Evolutionary conservation across 768 basidiomycete genomes (phyloP).

Genomic region (Tricholomella constricta): DNA sequence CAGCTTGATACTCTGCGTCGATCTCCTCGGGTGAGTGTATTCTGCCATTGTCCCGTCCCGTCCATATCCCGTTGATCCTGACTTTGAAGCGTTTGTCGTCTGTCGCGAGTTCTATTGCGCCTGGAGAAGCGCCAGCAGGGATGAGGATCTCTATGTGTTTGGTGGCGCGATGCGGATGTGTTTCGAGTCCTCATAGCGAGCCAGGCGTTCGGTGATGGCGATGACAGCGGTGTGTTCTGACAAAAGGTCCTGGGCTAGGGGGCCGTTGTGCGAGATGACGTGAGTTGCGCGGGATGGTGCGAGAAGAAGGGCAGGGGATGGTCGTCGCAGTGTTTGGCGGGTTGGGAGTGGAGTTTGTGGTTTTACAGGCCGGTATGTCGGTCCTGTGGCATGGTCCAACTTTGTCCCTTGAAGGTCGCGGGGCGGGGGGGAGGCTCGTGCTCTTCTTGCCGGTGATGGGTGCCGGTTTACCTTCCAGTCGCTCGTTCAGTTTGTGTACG

Average conservation of each 20-base stretch:
- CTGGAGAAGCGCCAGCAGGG: slow-evolving; percentile 3
- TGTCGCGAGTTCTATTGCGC: slow-evolving; percentile 6
- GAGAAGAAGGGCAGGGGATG: too few species aligned
- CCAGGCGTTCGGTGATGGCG: slow-evolving; percentile 12
- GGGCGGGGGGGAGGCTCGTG: too few species aligned
- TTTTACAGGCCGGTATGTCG: too few species aligned
- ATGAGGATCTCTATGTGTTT: slow-evolving; percentile 7
- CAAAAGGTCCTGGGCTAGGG: slow-evolving; percentile 5
- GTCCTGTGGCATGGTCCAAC: too few species aligned
- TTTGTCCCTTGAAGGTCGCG: too few species aligned
- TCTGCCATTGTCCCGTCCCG: background rate
- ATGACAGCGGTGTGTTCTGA: background rate
- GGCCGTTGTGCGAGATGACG: slow-evolving; percentile 8
- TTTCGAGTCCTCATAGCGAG: background rate
- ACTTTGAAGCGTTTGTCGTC: slow-evolving; percentile 25
- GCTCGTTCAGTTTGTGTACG: too few species aligned
- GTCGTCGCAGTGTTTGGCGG: too few species aligned
- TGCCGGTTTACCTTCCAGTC: too few species aligned
- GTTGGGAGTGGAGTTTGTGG: too few species aligned
- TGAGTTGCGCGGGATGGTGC: slow-evolving; percentile 10
- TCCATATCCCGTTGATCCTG: slow-evolving; percentile 18
- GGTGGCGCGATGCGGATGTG: slow-evolving; percentile 12
- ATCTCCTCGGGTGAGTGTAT: background rate
- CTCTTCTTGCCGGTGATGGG: too few species aligned
- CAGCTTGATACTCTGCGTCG: background rate